Base-by-base conservation (phyloP, 2,329 filamentous ascomycete genomes). In the Aplosporella prunicola region DNA sequence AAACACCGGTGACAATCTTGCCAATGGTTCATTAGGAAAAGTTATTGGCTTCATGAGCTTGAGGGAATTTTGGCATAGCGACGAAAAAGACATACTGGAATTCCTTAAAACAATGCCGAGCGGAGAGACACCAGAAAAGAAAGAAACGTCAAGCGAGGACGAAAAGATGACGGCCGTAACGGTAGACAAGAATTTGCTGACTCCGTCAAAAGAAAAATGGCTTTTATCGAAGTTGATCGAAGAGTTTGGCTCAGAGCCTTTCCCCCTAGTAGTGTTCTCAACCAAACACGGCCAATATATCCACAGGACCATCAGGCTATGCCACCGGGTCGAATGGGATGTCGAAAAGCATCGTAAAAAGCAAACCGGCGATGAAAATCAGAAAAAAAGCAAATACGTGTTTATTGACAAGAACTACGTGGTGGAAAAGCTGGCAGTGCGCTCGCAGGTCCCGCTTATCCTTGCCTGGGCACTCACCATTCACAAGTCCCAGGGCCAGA, bases 381-480 rank as follows among this genome's bases (percentile, higher is more conserved):
- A n/a, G n/a, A n/a, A n/a, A n/a, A n/a, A n/a, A n/a, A n/a, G n/a
- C n/a, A n/a, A n/a, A n/a, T n/a, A n/a, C n/a, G n/a, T n/a, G n/a
- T n/a, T n/a, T n/a, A n/a, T n/a, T 1, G 13, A 23, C 13, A 7
- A 9, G 17, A 16, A 14, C 9, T 35, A 20, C 17, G 9, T 4
- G 9, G 33, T 35, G 17, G 33, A 35, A 43, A 68, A 62, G 23
- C 46, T 69, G 1, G 49, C 78, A 0, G 60, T 62, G 1, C 62
- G 77, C n/a, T 76, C 74, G 0, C 76, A 80, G 48, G 65, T 81
- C 5, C 78, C 77, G 0, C 60, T 81, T 0, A 56, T 66, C 1
- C 61, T 74, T 0, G 77, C 69, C 0, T 81, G 76, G 71, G 77
- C 77, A 0, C 67, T 79, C 47, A 80, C 69, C 0, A 69, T 78